phyloP scores from a whole-genome alignment of 192 early-diverging fungal species.

The Mortierella hygrophila region DNA sequence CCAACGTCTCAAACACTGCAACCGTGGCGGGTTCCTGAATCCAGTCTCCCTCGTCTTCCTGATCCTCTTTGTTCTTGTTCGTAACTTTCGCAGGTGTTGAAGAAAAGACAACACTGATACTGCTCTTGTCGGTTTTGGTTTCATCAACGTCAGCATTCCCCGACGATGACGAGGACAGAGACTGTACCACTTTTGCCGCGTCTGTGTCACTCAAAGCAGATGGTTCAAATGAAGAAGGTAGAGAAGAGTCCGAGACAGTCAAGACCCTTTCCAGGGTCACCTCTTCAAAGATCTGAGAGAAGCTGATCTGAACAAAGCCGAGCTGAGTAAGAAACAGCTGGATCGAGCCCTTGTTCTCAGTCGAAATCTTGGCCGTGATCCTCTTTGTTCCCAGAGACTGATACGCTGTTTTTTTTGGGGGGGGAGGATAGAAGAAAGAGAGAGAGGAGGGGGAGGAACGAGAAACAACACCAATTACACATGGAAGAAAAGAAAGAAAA shows the following conservation, averaged over 20 bases:
- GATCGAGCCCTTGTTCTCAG: slow-evolving; percentile 71
- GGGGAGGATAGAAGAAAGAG: too few relatives aligned
- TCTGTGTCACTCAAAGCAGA: neutral
- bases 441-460: slow-evolving; percentile 6
- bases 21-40: neutral
- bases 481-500: neutral
- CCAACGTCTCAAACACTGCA: slow-evolving; percentile 27
- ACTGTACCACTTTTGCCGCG: neutral
- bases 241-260: neutral
- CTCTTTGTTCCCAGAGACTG: slow-evolving; percentile 60
- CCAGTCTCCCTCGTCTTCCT: neutral
- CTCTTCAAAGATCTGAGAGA: slow-evolving; percentile 76
- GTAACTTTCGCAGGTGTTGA: neutral
- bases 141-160: neutral
- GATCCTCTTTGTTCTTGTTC: neutral
- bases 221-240: neutral
- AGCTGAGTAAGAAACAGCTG: slow-evolving; percentile 70
- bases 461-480: neutral
- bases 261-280: slow-evolving; percentile 66
- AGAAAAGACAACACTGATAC: neutral
- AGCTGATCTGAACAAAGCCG: slow-evolving; percentile 65
- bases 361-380: slow-evolving; percentile 76
- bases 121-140: neutral
- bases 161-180: neutral
- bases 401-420: slow-evolving; percentile 32